Percentiles rank a stretch among this genome's conserved stretches.
Conservation (phyloP, 1,284 basidiomycete species). For the Trichosporon faecale region DNA sequence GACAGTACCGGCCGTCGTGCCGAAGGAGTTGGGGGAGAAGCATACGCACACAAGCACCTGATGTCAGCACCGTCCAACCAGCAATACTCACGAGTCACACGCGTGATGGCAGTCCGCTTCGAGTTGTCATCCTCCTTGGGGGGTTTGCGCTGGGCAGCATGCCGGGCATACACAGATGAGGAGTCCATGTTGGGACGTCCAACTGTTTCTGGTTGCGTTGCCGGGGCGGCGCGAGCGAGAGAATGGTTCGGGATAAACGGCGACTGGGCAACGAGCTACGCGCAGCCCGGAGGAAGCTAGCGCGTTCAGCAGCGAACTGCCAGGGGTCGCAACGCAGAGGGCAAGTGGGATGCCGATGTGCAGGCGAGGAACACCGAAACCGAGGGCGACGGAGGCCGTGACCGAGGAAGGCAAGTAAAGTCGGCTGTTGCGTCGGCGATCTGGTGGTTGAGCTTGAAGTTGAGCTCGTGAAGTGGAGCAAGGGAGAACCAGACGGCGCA, state of each 20-base stretch:
- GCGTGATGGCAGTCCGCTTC: constrained; percentile 9
- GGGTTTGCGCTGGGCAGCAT: constrained; percentile 2
- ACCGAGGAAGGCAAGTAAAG: neutral
- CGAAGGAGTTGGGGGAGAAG: neutral
- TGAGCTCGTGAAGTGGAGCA: neutral
- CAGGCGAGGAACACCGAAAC: neutral
- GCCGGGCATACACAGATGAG: constrained; percentile 7
- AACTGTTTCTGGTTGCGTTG: too few species aligned
- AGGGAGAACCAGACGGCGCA: neutral
- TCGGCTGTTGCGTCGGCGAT: neutral
- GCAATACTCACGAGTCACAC: constrained; percentile 12
- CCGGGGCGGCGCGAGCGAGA: too few species aligned
- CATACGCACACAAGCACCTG: constrained; percentile 15
- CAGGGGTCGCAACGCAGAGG: neutral
- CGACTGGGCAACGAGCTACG: neutral
- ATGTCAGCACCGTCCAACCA: neutral
- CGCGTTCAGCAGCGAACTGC: neutral
- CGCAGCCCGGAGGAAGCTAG: neutral
- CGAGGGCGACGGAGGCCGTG: constrained; percentile 14
- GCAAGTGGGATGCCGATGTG: neutral
- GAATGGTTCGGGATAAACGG: neutral
- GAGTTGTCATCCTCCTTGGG: neutral
- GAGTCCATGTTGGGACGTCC: neutral
- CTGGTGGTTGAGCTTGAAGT: neutral
- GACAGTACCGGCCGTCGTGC: neutral